Evolutionary conservation across 2,329 filamentous ascomycete species (phyloP).

Genomic region (Fusarium irregulare): DNA sequence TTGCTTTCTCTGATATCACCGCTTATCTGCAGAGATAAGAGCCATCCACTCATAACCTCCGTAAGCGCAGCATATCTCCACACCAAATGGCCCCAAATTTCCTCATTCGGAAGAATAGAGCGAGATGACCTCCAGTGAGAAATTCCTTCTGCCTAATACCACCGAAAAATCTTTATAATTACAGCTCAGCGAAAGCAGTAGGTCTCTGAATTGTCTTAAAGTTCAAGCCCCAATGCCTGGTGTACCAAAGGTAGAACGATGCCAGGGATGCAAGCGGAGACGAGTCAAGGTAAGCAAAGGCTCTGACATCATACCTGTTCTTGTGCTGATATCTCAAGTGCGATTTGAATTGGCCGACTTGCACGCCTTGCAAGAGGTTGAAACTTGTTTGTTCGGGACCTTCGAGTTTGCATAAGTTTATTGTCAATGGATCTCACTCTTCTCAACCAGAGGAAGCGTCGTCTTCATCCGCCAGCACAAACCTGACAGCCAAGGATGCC

Average conservation of each 20-base stretch:
- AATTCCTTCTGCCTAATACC: neutral
- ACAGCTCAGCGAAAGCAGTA: too few species aligned
- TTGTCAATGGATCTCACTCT: neutral
- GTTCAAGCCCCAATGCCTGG: neutral
- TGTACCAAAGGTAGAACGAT: neutral
- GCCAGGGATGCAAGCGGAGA: neutral
- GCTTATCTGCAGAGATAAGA: neutral
- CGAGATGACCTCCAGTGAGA: neutral
- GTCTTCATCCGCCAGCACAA: neutral
- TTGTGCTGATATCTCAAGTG: neutral
- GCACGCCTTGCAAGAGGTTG: neutral
- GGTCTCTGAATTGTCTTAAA: neutral
- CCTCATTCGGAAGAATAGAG: neutral
- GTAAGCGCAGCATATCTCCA: neutral
- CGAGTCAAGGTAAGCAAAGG: neutral
- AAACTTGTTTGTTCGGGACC: neutral
- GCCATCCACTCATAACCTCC: neutral
- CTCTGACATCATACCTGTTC: neutral
- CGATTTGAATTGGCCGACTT: neutral
- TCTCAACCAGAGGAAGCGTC: neutral
- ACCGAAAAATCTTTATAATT: neutral
- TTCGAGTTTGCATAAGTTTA: neutral
- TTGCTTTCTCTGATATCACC: neutral
- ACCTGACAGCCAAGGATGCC: neutral
- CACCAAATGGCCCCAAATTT: neutral